Evolutionary conservation across 2,329 filamentous ascomycete genomes (phyloP), one percentile per base, ranked within the genome.

Genomic region (Nothophaeocryptopus gaeumannii): DNA sequence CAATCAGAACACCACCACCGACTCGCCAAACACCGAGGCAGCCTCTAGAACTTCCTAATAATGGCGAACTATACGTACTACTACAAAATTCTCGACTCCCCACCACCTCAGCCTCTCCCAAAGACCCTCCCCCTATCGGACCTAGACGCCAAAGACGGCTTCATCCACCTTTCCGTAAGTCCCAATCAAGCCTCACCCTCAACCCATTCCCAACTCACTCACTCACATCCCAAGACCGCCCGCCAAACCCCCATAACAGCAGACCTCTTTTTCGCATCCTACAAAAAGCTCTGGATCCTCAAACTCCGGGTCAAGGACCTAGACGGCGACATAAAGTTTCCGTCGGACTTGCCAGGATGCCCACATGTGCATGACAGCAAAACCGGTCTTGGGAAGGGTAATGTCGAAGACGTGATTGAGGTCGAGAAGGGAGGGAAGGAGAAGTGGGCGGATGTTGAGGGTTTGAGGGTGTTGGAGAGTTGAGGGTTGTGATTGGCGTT

Each of bases 31-130:
- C 15, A 40, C 15, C n/a, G n/a, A n/a, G n/a, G n/a, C n/a, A n/a
- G n/a, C n/a, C n/a, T n/a, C n/a, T n/a, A n/a, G n/a, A n/a, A n/a
- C n/a, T n/a, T n/a, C n/a, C n/a, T n/a, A n/a, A 45, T 5, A 26
- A 55, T 58, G 55, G 29, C 55, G 13, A 42, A 34, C 31, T 50
- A 57, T 30, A 56, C 41, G 39, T 60, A 58, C 51, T 61, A 59
- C 39, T 66, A 66, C 59, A 66, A 66, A 31, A 63, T 66, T 44
- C 58, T 65, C 35, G 56, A 60, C 29, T 11, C 39, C 2, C 16
- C 55, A 7, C 58, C 62, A 1, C 55, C 46, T 10, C 43, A 50
- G 8, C 62, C 63, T 3, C 48, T 65, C 1, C 61, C 63, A 5
- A 44, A 48, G n/a, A 60, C 56, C 4, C 53, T 65, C 5, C 58